Base-by-base conservation (phyloP, 176 grass and related monocot genomes). In the Musa itinerans region DNA sequence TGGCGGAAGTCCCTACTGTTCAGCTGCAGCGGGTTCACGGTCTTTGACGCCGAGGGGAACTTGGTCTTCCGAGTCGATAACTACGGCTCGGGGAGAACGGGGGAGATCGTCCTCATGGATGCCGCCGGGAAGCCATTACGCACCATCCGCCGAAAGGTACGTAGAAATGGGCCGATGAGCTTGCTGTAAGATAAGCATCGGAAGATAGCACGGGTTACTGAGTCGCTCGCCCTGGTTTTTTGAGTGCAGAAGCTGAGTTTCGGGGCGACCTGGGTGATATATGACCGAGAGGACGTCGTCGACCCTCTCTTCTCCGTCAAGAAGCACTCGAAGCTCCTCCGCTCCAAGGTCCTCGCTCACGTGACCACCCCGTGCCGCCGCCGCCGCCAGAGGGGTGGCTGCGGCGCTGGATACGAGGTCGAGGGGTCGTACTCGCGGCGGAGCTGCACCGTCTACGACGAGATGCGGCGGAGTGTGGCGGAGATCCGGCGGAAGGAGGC, bases 1-100 rank as follows among this genome's bases (percentile, higher is more conserved):
- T 96, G 93, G 93, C 80, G 89, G 79, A 96, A 96, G 85, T 92
- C 89, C 13, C 89, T 92, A 53, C 76, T 96, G 53, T 92, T 96
- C 89, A 92, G 90, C 76, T 96, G 93, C 83, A 90, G 78, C 65
- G 93, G 93, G 5, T 96, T 92, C 86, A 90, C 89, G 29, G 93
- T 96, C 66, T 96, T 87, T 81, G 89, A 96, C 82, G 68, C 85
- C 50, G 81, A 58, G 81, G 93, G 93, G 49, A 77, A 92, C 76
- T 82, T 96, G 0, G 87, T 85, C 10, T 96, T 83, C 88, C 93
- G 93, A 81, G 93, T 90, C 14, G 89, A 96, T 79, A 96, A 85
- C 75, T 96, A 90, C 78, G 89, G 81, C 11, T 83, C 78, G 6
- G 89, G 92, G 81, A 58, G 13, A 71, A 83, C 69, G 65, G 79